Conservation (phyloP, 441 rosid species). For the Populus hybrid region DNA sequence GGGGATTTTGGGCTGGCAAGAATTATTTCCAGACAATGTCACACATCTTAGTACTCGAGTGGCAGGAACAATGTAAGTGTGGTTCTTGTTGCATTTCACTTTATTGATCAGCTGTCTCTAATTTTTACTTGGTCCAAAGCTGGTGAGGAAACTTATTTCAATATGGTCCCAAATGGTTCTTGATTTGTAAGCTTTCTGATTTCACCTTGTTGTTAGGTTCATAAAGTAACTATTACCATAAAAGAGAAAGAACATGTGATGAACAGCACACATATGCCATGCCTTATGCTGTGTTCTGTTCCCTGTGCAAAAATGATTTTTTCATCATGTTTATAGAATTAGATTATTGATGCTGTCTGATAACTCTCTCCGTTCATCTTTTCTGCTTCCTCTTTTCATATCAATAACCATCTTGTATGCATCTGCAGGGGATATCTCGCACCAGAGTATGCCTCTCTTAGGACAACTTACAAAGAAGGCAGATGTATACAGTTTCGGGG, state of each 20-base stretch:
- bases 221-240: not conserved
- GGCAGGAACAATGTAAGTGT: constrained; percentile 73
- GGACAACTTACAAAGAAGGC: constrained; percentile 94
- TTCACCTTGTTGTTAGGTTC: not conserved
- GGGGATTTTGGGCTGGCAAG: constrained; percentile 84
- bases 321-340: constrained; percentile 1
- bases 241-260: not conserved
- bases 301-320: not conserved
- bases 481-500: constrained; percentile 90
- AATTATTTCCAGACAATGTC: constrained; percentile 72
- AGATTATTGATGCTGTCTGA: not conserved
- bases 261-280: not conserved
- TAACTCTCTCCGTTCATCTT: not conserved
- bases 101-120: not conserved
- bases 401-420: constrained; percentile 3
- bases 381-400: not conserved
- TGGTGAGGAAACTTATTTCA: not conserved
- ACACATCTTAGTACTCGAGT: constrained; percentile 79
- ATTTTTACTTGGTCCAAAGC: not conserved
- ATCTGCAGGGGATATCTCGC: constrained; percentile 88
- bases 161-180: not conserved
- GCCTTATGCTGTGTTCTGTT: no score
- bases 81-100: constrained; percentile 12
- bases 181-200: not conserved
- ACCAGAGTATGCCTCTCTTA: constrained; percentile 88